These are phyloP conservation scores for Gossypium anomalum DNA, from an alignment of 345 rosid species.

Conservation along the genomic window DNA sequence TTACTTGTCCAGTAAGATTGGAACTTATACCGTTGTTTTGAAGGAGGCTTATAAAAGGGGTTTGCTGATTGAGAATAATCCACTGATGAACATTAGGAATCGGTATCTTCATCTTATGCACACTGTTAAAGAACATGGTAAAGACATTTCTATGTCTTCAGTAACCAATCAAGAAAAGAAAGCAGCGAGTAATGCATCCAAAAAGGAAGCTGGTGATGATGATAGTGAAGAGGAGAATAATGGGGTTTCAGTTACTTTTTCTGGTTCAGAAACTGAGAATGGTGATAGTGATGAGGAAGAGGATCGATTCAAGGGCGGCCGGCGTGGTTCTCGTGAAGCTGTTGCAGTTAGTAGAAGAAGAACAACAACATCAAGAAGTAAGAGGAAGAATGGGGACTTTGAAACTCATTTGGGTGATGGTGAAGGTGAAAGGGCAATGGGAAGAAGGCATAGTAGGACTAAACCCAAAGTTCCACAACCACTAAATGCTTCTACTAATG, in stretches of 20 bases:
- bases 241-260: slow-evolving; percentile 10
- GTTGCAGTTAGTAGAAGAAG: slow-evolving; percentile 27
- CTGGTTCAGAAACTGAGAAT: slow-evolving; percentile 37
- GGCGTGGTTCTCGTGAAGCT: slow-evolving; percentile 24
- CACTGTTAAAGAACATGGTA: slow-evolving; percentile 39
- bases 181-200: slow-evolving; percentile 17
- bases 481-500: background rate
- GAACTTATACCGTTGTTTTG: slow-evolving; percentile 70
- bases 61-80: slow-evolving; percentile 52
- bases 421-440: slow-evolving; percentile 18
- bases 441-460: background rate
- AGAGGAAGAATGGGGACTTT: slow-evolving; percentile 9
- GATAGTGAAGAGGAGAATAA: slow-evolving; percentile 20
- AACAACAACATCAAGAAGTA: background rate
- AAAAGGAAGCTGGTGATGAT: slow-evolving; percentile 32
- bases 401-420: background rate
- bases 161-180: slow-evolving; percentile 39
- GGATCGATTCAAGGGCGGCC: slow-evolving; percentile 26
- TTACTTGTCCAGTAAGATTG: slow-evolving; percentile 65
- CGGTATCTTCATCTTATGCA: slow-evolving; percentile 81
- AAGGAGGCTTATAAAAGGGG: slow-evolving; percentile 79
- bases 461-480: background rate
- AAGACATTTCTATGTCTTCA: slow-evolving; percentile 26
- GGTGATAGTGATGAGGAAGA: slow-evolving; percentile 35
- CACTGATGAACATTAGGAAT: slow-evolving; percentile 48